Percentiles rank a stretch among this genome's conserved stretches.
Conservation (phyloP, 495 filamentous ascomycete species). For the Penicillium arizonense region DNA sequence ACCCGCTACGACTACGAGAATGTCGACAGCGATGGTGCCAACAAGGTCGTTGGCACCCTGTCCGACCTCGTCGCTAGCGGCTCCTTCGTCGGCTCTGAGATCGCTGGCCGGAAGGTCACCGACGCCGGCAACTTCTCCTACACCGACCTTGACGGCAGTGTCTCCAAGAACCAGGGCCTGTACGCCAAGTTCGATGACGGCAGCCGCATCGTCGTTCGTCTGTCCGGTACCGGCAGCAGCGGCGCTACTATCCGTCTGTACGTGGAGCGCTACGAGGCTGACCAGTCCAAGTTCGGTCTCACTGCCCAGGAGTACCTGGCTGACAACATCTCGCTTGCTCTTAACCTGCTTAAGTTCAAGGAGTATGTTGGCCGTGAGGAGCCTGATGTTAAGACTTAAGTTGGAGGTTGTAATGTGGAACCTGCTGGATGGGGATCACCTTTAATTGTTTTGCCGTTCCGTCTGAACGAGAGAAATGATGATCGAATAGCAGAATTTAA, state of each 20-base stretch:
- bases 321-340: conserved; percentile 80
- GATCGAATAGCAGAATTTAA: conserved; percentile 17
- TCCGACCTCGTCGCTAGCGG: conserved; percentile 63
- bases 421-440: conserved; percentile 32
- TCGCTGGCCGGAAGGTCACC: conserved; percentile 76
- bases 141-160: conserved; percentile 93
- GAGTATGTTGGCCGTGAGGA: conserved; percentile 85
- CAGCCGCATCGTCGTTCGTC: conserved; percentile 86
- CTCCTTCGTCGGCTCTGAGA: conserved; percentile 77
- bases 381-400: conserved; percentile 91
- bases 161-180: conserved; percentile 93
- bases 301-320: conserved; percentile 93
- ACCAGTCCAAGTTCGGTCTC: conserved; percentile 67
- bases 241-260: conserved; percentile 96
- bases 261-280: conserved; percentile 85
- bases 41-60: conserved; percentile 79
- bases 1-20: conserved; percentile 98
- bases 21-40: conserved; percentile 84
- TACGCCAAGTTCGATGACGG: conserved; percentile 94
- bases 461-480: conserved; percentile 11
- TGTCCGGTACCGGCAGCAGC: conserved; percentile 92
- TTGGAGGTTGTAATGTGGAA: conserved; percentile 12
- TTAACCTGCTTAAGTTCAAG: conserved; percentile 82
- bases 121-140: conserved; percentile 96
- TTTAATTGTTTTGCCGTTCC: conserved; percentile 10